Base-by-base conservation (phyloP, 495 filamentous ascomycete species). In the Aspergillus cavernicola region DNA sequence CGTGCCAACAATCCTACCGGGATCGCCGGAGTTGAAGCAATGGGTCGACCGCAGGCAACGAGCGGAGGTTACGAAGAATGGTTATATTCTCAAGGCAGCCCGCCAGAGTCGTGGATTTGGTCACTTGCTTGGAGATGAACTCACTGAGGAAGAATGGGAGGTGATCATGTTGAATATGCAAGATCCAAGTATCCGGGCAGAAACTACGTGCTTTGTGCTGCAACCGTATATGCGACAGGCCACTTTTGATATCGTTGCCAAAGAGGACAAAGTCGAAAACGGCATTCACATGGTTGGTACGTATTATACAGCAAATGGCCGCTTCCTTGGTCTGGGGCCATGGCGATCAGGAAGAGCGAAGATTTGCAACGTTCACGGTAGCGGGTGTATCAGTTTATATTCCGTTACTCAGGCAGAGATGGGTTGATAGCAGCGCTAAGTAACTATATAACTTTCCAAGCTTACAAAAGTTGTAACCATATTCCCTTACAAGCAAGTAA, bases 31-130 rank as follows among this genome's bases (percentile, higher is more conserved):
- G 24, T 36, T 50, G 15, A 47, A 32, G 47, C 36, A 36, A 9
- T 53, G 50, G 38, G 39, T 56, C 9, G 22, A 37, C 7, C 7
- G 8, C 10, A 23, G 24, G 20, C 11, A 19, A 24, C 50, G 24
- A 26, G 3, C 4, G 3, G 29, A 23, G 16, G 18, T 29, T 23
- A 26, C 53, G 44, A 58, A 66, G 23, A 29, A 70, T 16, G 44
- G 60, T 8, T 74, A 66, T 46, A 44, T 72, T 3, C 28, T 73
- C 11, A 74, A 74, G 38, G 61, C 64, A 0, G 68, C 57, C 23
- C 58, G 64, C 5, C 54, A 58, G 9, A 68, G 65, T 1, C 63
- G 62, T 22, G 69, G 71, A 1, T 60, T 62, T 12, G 71, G 70
- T 1, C 70, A 72, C 15, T 23, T 69, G 0, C 65, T 74, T 48